Evolutionary conservation across 202 grass and related monocot species (phyloP).

Genomic region (Digitaria exilis): DNA sequence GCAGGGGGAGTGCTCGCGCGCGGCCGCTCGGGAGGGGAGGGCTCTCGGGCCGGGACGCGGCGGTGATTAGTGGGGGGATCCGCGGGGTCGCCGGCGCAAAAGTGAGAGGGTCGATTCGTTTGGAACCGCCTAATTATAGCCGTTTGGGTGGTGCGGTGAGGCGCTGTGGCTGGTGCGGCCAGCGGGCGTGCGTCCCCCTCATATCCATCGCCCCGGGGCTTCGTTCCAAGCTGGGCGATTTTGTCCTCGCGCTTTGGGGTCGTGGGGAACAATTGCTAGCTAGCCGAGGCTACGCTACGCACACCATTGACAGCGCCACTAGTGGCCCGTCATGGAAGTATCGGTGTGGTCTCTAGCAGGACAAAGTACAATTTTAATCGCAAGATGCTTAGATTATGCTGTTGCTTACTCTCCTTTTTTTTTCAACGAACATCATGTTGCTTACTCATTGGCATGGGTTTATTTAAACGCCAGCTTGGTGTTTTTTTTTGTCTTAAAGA

Average conservation of each 20-base stretch:
- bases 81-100: slow-evolving; percentile 30
- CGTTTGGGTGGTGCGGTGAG: slow-evolving; percentile 40
- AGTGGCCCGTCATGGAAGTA: background rate
- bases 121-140: slow-evolving; percentile 57
- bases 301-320: background rate
- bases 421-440: background rate
- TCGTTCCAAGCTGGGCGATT: slow-evolving; percentile 5
- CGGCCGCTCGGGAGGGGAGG: background rate
- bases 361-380: background rate
- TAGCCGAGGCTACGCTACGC: background rate
- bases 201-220: slow-evolving; percentile 27
- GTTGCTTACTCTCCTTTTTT: background rate
- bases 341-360: background rate
- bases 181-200: background rate
- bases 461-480: background rate
- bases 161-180: background rate
- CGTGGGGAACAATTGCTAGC: background rate
- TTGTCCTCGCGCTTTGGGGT: slow-evolving; percentile 22
- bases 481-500: background rate
- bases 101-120: slow-evolving; percentile 11
- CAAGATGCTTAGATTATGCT: background rate
- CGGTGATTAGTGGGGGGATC: slow-evolving; percentile 6
- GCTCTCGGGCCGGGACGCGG: no score
- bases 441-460: background rate
- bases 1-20: background rate